These are phyloP conservation scores for Tothia fuscella DNA, from an alignment of 2,329 filamentous ascomycete species.

Conservation along the genomic window DNA sequence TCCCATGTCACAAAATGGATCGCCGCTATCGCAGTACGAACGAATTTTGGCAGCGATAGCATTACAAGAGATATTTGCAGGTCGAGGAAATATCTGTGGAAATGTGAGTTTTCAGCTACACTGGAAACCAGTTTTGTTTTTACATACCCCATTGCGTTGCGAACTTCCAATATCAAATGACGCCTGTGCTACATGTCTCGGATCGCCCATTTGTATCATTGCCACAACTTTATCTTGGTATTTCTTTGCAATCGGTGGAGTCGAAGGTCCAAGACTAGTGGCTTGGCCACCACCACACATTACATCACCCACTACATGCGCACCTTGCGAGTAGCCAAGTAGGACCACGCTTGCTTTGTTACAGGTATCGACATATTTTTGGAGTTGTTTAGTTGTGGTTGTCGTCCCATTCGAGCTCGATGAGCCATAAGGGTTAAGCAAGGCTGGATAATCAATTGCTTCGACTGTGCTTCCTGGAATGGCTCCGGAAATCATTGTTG, in stretches of 20 bases:
- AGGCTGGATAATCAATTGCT: constrained; percentile 6
- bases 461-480: constrained; percentile 3
- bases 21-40: constrained; percentile 5
- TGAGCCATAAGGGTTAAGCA: constrained; percentile 4
- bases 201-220: constrained; percentile 8
- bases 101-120: background rate
- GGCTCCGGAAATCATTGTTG: background rate
- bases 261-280: background rate
- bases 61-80: constrained; percentile 2
- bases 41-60: background rate
- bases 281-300: constrained; percentile 6
- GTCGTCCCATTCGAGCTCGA: background rate
- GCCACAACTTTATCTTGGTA: constrained; percentile 6
- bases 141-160: background rate
- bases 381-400: background rate
- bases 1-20: constrained; percentile 1
- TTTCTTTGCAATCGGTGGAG: background rate
- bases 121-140: background rate
- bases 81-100: constrained; percentile 3
- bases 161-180: constrained; percentile 2
- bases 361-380: constrained; percentile 2
- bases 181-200: constrained; percentile 1
- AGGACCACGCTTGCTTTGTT: background rate
- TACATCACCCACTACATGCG: constrained; percentile 6
- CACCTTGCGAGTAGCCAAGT: constrained; percentile 9